Base-by-base conservation (phyloP, 306 rosid genomes). In the Pyrus betulifolia region DNA sequence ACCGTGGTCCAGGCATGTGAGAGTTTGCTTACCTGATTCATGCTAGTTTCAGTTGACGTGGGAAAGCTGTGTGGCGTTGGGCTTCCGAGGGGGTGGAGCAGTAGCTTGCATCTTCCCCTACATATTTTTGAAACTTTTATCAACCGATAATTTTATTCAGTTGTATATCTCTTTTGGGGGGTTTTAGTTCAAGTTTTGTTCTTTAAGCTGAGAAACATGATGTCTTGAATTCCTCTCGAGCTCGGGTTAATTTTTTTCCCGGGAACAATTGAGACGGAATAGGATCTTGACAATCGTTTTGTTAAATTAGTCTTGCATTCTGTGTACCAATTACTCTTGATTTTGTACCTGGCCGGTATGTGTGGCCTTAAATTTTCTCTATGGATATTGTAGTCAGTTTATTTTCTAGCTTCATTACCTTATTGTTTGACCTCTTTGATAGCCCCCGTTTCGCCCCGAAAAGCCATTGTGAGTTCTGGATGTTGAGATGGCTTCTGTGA, bases 1-100 rank as follows among this genome's bases (percentile, higher is more conserved):
- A 67, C 67, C 54, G 85, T 81, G 30, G 67, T 84, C 69, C 77
- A 74, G 72, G 85, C 80, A 17, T 84, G 87, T 81, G 82, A 74
- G 70, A 66, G 70, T 69, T 73, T 84, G 66, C 76, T 84, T 65
- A 35, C 80, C 44, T 71, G 65, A 75, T 23, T 27, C 65, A 63
- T 28, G 55, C 25, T 59, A 46, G 62, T 58, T 59, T 46, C 25
- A 42, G 19, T 14, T 21, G 21, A 59, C 70, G 30, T 9, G 7
- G 70, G 46, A 69, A 69, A 62, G 54, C 59, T 77, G 52, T 60
- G 15, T 1, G 22, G 74, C 55, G 7, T n/a, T 70, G 42, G 67
- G 68, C 57, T 3, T 9, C 59, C 7, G 61, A 18, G 30, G 71
- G 79, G 11, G 33, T 35, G 6, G 79, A 38, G 25, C 62, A 33